phyloP scores from a whole-genome alignment of 345 rosid genomes.

The Eucalyptus pauciflora region DNA sequence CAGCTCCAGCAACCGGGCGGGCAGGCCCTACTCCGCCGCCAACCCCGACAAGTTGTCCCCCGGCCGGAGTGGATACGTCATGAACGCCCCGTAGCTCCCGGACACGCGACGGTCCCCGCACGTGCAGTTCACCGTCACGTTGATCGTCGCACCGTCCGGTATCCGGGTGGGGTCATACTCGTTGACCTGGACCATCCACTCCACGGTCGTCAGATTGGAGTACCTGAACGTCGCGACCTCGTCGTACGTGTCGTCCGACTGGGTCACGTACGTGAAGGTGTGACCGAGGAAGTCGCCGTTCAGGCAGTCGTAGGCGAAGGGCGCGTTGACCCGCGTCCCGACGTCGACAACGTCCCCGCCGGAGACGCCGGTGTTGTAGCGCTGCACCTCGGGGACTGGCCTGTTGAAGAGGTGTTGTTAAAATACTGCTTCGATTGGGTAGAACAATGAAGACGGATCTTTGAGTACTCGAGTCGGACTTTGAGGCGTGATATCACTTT shows the following conservation, averaged over 20 bases:
- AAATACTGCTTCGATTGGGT: too few relatives aligned
- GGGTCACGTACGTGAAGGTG: slow-evolving; percentile 21
- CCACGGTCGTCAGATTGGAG: slow-evolving; percentile 27
- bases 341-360: slow-evolving; percentile 1
- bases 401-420: slow-evolving; percentile 5
- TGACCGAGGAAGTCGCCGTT: slow-evolving; percentile 37
- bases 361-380: slow-evolving; percentile 11
- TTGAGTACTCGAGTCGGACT: too few relatives aligned
- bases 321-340: slow-evolving; percentile 14
- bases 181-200: slow-evolving; percentile 30
- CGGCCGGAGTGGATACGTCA: slow-evolving; percentile 22
- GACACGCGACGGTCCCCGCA: slow-evolving; percentile 30
- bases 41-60: slow-evolving; percentile 15
- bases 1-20: slow-evolving; percentile 6
- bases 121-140: slow-evolving; percentile 40
- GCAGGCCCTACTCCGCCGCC: slow-evolving; percentile 4
- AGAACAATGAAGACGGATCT: too few relatives aligned
- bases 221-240: slow-evolving; percentile 5
- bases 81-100: slow-evolving; percentile 21
- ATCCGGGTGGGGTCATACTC: slow-evolving; percentile 5
- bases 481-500: too few relatives aligned
- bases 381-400: slow-evolving; percentile 7
- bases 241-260: slow-evolving; percentile 12
- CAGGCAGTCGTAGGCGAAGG: slow-evolving; percentile 37
- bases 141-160: slow-evolving; percentile 7